phyloP scores from a whole-genome alignment of 176 grass and related monocot species.

The Musa acuminata region DNA sequence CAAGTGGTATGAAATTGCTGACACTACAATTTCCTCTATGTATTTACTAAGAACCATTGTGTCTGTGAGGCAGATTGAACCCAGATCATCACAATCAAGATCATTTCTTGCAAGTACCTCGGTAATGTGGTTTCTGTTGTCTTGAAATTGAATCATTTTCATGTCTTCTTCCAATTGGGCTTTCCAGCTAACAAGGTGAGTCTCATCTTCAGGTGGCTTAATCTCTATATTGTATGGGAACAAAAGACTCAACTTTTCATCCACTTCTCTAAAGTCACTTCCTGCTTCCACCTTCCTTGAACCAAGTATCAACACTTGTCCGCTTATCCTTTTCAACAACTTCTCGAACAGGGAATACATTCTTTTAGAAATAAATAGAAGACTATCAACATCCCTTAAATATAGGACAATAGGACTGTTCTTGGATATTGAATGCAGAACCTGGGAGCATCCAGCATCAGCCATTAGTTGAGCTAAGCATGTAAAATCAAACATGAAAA shows the following conservation, averaged over 20 bases:
- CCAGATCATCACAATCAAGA: conserved; percentile 72
- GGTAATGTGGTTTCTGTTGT: conserved; percentile 67
- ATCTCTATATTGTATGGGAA: conserved; percentile 72
- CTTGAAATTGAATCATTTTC: conserved; percentile 75
- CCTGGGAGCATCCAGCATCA: conserved; percentile 10
- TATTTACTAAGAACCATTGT: conserved; percentile 59
- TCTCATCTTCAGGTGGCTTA: conserved; percentile 61
- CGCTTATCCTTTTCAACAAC: conserved; percentile 62
- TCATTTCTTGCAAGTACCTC: conserved; percentile 74
- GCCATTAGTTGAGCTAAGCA: no score
- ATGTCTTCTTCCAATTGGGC: conserved; percentile 90
- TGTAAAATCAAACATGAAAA: no score
- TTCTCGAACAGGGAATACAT: conserved; percentile 83
- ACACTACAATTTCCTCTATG: conserved; percentile 72
- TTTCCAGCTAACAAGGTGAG: conserved; percentile 68
- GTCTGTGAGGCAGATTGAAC: conserved; percentile 58
- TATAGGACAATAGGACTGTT: conserved; percentile 71
- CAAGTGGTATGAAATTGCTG: conserved; percentile 74
- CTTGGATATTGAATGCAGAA: conserved; percentile 70
- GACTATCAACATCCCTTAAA: conserved; percentile 80
- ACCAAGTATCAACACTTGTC: conserved; percentile 54
- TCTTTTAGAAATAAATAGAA: conserved; percentile 65
- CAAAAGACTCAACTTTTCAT: conserved; percentile 47
- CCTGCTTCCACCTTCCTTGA: conserved; percentile 50
- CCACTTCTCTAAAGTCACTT: conserved; percentile 38